A percentile compares a stretch with the other conserved stretches of the same genome.
Evolutionary conservation across 495 filamentous ascomycete genomes (phyloP).

Genomic region (Penicillium bialowiezense): DNA sequence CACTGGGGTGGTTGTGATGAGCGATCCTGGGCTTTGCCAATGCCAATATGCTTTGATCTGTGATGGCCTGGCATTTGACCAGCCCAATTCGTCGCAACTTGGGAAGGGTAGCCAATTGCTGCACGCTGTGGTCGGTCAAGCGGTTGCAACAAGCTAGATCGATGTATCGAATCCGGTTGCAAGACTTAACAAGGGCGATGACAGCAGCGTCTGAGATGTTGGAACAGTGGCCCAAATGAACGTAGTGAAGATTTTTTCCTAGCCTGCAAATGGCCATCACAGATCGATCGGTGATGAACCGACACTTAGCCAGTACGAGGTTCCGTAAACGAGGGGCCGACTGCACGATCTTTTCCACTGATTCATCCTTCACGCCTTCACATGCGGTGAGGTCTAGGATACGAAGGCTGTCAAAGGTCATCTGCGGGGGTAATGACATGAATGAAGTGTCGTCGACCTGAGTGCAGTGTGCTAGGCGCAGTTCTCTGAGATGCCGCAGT

Average conservation of each 20-base stretch:
- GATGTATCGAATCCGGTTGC: constrained; percentile 95
- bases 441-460: constrained; percentile 84
- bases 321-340: constrained; percentile 87
- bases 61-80: constrained; percentile 89
- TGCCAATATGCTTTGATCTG: constrained; percentile 81
- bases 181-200: constrained; percentile 73
- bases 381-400: constrained; percentile 94
- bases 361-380: constrained; percentile 74
- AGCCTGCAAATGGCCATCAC: constrained; percentile 84
- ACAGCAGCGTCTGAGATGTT: constrained; percentile 88
- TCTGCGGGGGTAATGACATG: constrained; percentile 62
- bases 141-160: constrained; percentile 93
- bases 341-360: constrained; percentile 80
- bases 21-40: constrained; percentile 60
- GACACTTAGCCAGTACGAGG: constrained; percentile 90
- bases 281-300: constrained; percentile 83
- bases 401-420: constrained; percentile 77
- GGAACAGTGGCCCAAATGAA: constrained; percentile 91
- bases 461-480: constrained; percentile 80
- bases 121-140: constrained; percentile 85
- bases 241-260: constrained; percentile 93
- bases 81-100: constrained; percentile 92
- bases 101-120: constrained; percentile 77
- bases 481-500: constrained; percentile 78
- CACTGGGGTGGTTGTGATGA: constrained; percentile 17